Evolutionary conservation across 225 moss, liverwort and hornwort species (phyloP).

Genomic region (Antitrichia curtipendula): DNA sequence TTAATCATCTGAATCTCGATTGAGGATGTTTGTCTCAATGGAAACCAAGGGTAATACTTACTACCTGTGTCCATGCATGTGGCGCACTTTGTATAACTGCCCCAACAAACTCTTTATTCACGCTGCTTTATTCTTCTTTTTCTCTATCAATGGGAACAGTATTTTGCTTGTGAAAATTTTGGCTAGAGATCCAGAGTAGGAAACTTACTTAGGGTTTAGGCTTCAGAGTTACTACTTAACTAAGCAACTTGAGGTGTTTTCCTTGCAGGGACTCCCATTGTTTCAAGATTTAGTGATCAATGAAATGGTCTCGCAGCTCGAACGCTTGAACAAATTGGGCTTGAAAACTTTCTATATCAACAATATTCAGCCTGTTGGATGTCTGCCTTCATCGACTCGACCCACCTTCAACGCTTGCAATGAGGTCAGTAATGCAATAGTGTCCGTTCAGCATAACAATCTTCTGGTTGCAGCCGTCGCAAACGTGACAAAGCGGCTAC

Average conservation of each 20-base stretch:
- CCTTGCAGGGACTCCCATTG: constrained; percentile 10
- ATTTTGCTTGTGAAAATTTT: background rate
- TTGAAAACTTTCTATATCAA: constrained; percentile 30
- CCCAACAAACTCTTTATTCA: background rate
- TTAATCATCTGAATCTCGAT: background rate
- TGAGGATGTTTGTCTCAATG: background rate
- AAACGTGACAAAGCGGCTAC: constrained; percentile 6
- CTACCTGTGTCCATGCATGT: background rate
- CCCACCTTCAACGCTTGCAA: constrained; percentile 12
- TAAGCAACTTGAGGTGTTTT: background rate
- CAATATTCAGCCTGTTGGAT: constrained; percentile 37
- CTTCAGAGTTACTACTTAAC: background rate
- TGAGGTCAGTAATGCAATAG: constrained; percentile 1
- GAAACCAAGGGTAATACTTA: background rate
- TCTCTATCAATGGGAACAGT: background rate
- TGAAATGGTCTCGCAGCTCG: constrained; percentile 18
- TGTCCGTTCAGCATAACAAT: constrained; percentile 22
- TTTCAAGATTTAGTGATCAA: constrained; percentile 12
- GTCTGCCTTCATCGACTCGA: constrained; percentile 29
- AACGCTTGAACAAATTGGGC: constrained; percentile 26
- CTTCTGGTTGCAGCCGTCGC: constrained; percentile 16
- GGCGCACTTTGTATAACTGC: background rate
- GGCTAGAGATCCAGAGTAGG: background rate
- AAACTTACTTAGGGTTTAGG: background rate
- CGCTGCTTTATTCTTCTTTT: background rate